phyloP scores from a whole-genome alignment of 257 asterid genomes.

The Mentha longifolia region DNA sequence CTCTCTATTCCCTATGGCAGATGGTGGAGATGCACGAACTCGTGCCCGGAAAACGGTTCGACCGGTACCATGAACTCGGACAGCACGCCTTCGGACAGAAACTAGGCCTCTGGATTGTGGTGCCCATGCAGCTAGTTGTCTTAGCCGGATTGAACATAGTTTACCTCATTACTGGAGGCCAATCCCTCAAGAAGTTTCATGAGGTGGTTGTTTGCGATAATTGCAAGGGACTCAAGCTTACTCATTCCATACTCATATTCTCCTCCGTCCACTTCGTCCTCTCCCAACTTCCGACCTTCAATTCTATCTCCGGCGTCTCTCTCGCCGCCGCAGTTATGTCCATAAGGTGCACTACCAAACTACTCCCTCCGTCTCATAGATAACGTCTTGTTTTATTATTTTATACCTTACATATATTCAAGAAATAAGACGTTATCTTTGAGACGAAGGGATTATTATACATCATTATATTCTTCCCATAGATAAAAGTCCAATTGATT shows the following conservation, averaged over 20 bases:
- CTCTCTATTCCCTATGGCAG: constrained; percentile 2
- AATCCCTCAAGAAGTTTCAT: constrained; percentile 18
- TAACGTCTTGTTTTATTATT: no score
- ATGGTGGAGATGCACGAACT: constrained; percentile 16
- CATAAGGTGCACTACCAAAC: constrained; percentile 19
- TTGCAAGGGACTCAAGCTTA: neutral
- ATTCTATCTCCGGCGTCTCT: constrained; percentile 8
- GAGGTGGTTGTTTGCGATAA: neutral
- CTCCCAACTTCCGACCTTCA: constrained; percentile 25
- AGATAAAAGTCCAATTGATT: no score
- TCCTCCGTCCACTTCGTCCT: constrained; percentile 25
- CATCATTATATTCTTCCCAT: no score
- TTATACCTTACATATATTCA: no score
- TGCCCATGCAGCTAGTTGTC: constrained; percentile 40
- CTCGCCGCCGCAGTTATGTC: constrained; percentile 18
- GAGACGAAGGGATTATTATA: no score
- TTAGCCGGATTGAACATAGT: constrained; percentile 48
- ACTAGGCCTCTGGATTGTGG: constrained; percentile 51
- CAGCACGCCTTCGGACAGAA: constrained; percentile 54
- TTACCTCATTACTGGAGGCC: constrained; percentile 34
- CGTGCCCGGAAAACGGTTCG: neutral
- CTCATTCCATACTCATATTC: constrained; percentile 15
- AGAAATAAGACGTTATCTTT: no score
- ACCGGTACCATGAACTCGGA: neutral
- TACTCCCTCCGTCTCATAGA: no score